Base-by-base conservation (phyloP, 208 protist species). In the Leishmania martiniquensis region DNA sequence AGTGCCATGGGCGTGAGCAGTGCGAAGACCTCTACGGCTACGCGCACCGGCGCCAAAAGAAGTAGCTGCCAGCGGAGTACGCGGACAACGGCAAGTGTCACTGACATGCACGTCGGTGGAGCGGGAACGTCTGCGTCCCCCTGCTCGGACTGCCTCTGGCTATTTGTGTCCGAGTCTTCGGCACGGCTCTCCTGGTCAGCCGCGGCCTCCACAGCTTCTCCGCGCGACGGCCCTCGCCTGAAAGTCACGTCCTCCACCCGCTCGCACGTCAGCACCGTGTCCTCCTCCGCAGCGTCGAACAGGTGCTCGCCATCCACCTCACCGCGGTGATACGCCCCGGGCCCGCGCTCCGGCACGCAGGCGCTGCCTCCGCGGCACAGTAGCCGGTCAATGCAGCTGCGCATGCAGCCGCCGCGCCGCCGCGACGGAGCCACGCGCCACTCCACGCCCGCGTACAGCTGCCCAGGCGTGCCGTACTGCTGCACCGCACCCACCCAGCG, bases 1-100 rank as follows among this genome's bases (percentile, higher is more conserved):
- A 97, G 80, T 15, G 93, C 77, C 44, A 93, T 74, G 0, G 93
- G 93, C 1, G 74, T 68, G 20, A 84, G 62, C 44, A 97, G 91
- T 20, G 78, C 63, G 55, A 72, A 77, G 13, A 73, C 67, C 34
- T 96, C 91, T 15, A 85, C 83, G 0, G 88, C 20, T 9, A 93
- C 13, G 54, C 91, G 92, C 29, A 89, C 76, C 12, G 87, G 76
- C 17, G 85, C 78, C 15, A 87, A 70, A 15, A 89, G 59, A 39
- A 85, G 79, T n/a, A 94, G 55, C 13, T 82, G 60, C 34, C 65
- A 57, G 0, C 86, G 65, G 34, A 49, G 97, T 69, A 34, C 94
- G 54, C n/a, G 91, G 37, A 29, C 86, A 87, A 44, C 54, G 37
- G 39, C 77, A 15, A 29, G 93, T 88, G 25, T 72, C 32, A 72